These are phyloP conservation scores for Aspergillus steynii DNA, from an alignment of 495 filamentous ascomycete genomes.

Conservation along the genomic window DNA sequence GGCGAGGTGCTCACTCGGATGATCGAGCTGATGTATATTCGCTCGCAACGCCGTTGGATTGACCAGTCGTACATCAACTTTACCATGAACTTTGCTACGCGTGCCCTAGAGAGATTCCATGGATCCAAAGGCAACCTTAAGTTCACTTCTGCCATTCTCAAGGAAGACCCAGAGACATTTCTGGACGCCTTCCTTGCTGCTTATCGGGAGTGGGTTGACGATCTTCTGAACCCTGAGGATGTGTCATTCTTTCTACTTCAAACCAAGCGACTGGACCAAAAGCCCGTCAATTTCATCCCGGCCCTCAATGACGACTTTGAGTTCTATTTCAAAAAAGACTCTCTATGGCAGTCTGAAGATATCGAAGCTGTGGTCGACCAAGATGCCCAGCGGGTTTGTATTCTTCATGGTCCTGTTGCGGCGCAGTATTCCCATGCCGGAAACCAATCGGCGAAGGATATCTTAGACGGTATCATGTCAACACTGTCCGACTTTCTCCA, in stretches of 20 bases:
- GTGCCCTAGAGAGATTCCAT: slow-evolving; percentile 26
- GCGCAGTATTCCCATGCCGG: slow-evolving; percentile 28
- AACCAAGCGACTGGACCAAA: slow-evolving; percentile 29
- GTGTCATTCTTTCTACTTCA: slow-evolving; percentile 30
- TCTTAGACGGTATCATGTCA: slow-evolving; percentile 29
- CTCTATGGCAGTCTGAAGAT: slow-evolving; percentile 45
- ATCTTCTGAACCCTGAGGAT: slow-evolving; percentile 35
- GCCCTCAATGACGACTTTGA: slow-evolving; percentile 42
- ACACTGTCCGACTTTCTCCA: slow-evolving; percentile 17
- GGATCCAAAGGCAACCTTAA: background rate
- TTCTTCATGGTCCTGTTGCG: slow-evolving; percentile 44
- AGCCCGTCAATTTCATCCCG: slow-evolving; percentile 43
- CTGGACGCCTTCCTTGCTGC: slow-evolving; percentile 17
- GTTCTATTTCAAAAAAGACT: slow-evolving; percentile 48
- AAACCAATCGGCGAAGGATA: slow-evolving; percentile 31
- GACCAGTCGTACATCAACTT: slow-evolving; percentile 33
- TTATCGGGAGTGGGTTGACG: background rate
- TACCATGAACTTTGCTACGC: slow-evolving; percentile 27
- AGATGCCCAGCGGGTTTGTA: slow-evolving; percentile 39
- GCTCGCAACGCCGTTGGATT: slow-evolving; percentile 38
- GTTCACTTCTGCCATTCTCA: slow-evolving; percentile 1
- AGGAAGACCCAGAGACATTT: slow-evolving; percentile 15
- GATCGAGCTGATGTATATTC: slow-evolving; percentile 37
- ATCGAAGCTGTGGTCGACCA: slow-evolving; percentile 38
- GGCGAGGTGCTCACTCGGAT: slow-evolving; percentile 32